Evolutionary conservation across 305 asterid genomes (phyloP).

Genomic region (Solanum aculeatissimum): DNA sequence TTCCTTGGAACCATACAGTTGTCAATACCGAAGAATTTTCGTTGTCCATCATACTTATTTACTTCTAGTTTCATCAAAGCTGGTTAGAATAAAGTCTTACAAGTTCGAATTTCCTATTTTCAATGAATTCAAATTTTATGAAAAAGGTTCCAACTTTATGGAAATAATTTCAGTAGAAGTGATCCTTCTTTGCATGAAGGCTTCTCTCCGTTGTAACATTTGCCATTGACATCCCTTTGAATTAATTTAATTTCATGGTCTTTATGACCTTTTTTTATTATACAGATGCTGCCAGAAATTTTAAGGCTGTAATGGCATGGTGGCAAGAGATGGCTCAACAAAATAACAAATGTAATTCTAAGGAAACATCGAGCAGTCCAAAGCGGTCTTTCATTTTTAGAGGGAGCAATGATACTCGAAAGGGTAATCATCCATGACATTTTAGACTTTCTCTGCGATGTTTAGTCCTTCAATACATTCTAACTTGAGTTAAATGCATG

Average conservation of each 20-base stretch:
- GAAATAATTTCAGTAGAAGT: background rate
- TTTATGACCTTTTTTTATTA: background rate
- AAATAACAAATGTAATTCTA: constrained; percentile 47
- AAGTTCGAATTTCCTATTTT: background rate
- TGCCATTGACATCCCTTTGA: background rate
- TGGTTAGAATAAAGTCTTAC: background rate
- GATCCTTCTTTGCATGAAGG: background rate
- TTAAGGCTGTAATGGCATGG: constrained; percentile 92
- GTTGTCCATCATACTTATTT: background rate
- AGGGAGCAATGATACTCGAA: constrained; percentile 28
- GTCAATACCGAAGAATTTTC: background rate
- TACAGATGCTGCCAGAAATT: constrained; percentile 59
- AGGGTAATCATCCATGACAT: constrained; percentile 36
- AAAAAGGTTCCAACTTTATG: background rate
- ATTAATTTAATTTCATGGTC: background rate
- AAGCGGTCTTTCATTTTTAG: constrained; percentile 21
- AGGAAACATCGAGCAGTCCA: constrained; percentile 17
- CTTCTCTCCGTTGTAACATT: background rate
- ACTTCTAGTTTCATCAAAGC: background rate
- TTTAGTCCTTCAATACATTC: background rate
- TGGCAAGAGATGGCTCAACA: constrained; percentile 98
- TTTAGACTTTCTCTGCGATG: background rate
- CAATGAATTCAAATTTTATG: background rate
- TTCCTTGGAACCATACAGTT: background rate
- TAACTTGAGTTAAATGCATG: background rate